Evolutionary conservation across 2,329 filamentous ascomycete species (phyloP).

Genomic region (Aureobasidium namibiae): DNA sequence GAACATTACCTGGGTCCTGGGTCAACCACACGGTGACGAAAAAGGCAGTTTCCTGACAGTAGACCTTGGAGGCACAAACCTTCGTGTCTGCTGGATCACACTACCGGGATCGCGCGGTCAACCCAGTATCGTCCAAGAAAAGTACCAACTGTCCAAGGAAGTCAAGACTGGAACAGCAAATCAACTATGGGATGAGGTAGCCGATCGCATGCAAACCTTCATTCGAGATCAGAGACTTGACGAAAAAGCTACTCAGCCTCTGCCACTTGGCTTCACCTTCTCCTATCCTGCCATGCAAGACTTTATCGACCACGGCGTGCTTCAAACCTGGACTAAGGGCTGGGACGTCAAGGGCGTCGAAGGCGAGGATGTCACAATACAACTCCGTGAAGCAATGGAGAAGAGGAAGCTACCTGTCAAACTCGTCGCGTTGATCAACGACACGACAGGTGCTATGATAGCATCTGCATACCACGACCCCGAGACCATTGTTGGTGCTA

Average conservation of each 20-base stretch:
- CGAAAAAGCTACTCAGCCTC: constrained; percentile 51
- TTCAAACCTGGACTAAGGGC: constrained; percentile 96
- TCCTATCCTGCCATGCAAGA: constrained; percentile 91
- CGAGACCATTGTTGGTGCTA: constrained; percentile 79
- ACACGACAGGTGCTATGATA: constrained; percentile 86
- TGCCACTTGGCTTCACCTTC: constrained; percentile 91
- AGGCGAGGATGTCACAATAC: constrained; percentile 81
- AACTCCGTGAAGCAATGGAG: constrained; percentile 71
- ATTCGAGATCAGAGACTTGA: constrained; percentile 73
- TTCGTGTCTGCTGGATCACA: constrained; percentile 90
- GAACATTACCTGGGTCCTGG: constrained; percentile 95
- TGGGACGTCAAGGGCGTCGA: constrained; percentile 92
- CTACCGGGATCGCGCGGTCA: constrained; percentile 81
- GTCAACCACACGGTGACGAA: constrained; percentile 78
- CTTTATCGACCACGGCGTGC: constrained; percentile 83
- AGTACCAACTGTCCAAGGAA: constrained; percentile 92
- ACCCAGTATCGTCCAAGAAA: constrained; percentile 93
- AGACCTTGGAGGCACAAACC: constrained; percentile 94
- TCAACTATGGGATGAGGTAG: constrained; percentile 91
- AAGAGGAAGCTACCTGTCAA: constrained; percentile 79
- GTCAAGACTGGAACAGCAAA: constrained; percentile 79
- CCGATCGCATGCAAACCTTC: constrained; percentile 87
- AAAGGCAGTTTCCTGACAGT: constrained; percentile 81
- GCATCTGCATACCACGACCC: constrained; percentile 83
- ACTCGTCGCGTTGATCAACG: constrained; percentile 79